phyloP scores from a whole-genome alignment of 1,284 basidiomycete genomes.

The Athelia psychrophila region DNA sequence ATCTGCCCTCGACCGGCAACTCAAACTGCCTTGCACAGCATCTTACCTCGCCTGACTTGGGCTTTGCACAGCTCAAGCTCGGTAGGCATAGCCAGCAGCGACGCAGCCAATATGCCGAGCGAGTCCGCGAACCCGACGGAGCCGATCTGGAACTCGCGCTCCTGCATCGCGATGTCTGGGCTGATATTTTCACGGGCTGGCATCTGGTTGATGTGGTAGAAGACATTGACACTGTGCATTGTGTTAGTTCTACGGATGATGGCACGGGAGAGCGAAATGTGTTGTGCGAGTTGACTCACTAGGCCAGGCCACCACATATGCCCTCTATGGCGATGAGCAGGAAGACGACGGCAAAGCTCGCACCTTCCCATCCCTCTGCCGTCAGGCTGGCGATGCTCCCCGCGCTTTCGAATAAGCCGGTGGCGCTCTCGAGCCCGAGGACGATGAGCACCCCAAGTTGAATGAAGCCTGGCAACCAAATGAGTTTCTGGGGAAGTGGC shows the following conservation, averaged over 20 bases:
- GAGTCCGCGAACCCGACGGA: conserved; percentile 80
- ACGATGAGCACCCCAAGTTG: conserved; percentile 64
- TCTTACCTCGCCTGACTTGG: conserved; percentile 72
- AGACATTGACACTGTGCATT: conserved; percentile 75
- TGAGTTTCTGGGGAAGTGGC: conserved; percentile 68
- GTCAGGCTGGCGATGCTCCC: conserved; percentile 20
- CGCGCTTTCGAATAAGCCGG: conserved; percentile 56
- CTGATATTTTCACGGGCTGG: conserved; percentile 44
- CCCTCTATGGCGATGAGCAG: conserved; percentile 83
- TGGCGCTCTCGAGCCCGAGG: conserved; percentile 64
- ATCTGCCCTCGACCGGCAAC: too few species aligned
- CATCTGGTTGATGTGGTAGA: conserved; percentile 83
- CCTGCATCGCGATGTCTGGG: conserved; percentile 60
- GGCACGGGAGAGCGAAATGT: conserved; percentile 1
- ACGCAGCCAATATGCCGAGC: conserved; percentile 77
- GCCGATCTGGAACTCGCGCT: conserved; percentile 87
- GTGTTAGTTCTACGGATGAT: conserved; percentile 5
- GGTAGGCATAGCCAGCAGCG: conserved; percentile 80
- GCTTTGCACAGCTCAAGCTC: conserved; percentile 76
- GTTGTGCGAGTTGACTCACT: conserved; percentile 64
- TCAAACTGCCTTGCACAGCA: conserved; percentile 70
- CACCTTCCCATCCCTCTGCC: conserved; percentile 29
- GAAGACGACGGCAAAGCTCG: conserved; percentile 69
- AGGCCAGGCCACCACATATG: conserved; percentile 89
- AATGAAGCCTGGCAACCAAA: conserved; percentile 72